Evolutionary conservation across 176 grass and related monocot genomes (phyloP), one percentile per base, ranked within the genome.

Genomic region (Lolium rigidum): DNA sequence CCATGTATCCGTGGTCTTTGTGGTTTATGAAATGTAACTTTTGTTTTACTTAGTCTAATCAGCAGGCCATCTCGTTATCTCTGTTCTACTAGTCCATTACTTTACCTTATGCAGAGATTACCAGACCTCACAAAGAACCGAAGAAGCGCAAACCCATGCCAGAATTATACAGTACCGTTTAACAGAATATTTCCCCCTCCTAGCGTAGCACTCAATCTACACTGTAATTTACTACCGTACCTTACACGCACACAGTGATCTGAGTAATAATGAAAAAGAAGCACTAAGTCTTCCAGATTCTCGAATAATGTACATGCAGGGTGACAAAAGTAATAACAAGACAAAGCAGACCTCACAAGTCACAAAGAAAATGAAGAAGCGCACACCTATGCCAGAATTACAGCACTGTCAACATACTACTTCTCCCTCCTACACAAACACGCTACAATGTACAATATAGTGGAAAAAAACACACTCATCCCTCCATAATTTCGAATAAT

Each of bases 401-500:
- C 66, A 69, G 3, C 73, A 78, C 17, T 2, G 39, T 49, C 1
- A 47, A 18, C 73, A 35, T 3, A 55, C 49, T 76, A 39, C 17
- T 43, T 48, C 16, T 39, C 47, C 14, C 57, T 50, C 46, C 47
- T 47, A 54, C 39, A 25, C 12, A 56, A 84, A 3, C 48, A 61
- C n/a, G 71, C 59, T 60, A 58, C 48, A 62, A 31, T 77, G 3
- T 56, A 52, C 18, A 24, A 26, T 21, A 51, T 7, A 49, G 6
- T 39, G n/a, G 0, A 9, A 79, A 17, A 55, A 61, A 18, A 14
- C 46, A 87, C 18, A n/a, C n/a, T 20, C 28, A 82, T 11, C 44
- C 52, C 14, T 60, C 28, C 28, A 52, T 17, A 78, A 31, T 82
- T 74, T 86, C 56, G 10, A 46, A 18, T 70, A 83, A 55, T 48